These are phyloP conservation scores for Alternaria tenuissima DNA, from an alignment of 2,329 filamentous ascomycete species.

Conservation along the genomic window DNA sequence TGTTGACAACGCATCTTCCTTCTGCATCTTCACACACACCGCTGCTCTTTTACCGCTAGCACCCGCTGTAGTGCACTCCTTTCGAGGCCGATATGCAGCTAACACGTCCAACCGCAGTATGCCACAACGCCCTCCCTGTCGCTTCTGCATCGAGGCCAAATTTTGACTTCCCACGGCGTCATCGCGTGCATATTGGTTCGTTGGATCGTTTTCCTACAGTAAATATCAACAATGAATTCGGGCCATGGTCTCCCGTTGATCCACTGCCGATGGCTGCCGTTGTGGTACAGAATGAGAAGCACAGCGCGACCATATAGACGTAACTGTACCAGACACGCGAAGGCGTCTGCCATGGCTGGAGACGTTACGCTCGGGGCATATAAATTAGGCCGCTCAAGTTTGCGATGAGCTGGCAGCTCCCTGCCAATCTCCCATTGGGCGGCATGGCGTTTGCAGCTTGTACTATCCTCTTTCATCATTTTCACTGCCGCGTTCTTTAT, in stretches of 20 bases:
- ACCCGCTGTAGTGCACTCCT: slow-evolving; percentile 21
- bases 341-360: slow-evolving; percentile 35
- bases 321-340: slow-evolving; percentile 34
- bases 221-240: slow-evolving; percentile 14
- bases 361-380: slow-evolving; percentile 40
- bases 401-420: slow-evolving; percentile 44
- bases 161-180: slow-evolving; percentile 29
- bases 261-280: slow-evolving; percentile 26
- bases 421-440: slow-evolving; percentile 44
- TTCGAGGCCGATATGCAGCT: slow-evolving; percentile 35
- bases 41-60: slow-evolving; percentile 17
- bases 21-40: slow-evolving; percentile 22
- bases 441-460: slow-evolving; percentile 33
- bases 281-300: slow-evolving; percentile 24
- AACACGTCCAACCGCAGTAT: slow-evolving; percentile 42
- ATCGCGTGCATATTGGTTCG: slow-evolving; percentile 33
- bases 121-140: slow-evolving; percentile 43
- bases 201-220: slow-evolving; percentile 22
- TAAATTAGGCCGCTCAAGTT: slow-evolving; percentile 43
- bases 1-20: slow-evolving; percentile 19
- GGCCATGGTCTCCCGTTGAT: slow-evolving; percentile 24
- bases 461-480: slow-evolving; percentile 40
- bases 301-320: slow-evolving; percentile 23
- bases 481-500: slow-evolving; percentile 41
- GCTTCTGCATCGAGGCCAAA: slow-evolving; percentile 37